Base-by-base conservation (phyloP, 192 early-diverging fungal genomes). In the Coemansia sp. region DNA sequence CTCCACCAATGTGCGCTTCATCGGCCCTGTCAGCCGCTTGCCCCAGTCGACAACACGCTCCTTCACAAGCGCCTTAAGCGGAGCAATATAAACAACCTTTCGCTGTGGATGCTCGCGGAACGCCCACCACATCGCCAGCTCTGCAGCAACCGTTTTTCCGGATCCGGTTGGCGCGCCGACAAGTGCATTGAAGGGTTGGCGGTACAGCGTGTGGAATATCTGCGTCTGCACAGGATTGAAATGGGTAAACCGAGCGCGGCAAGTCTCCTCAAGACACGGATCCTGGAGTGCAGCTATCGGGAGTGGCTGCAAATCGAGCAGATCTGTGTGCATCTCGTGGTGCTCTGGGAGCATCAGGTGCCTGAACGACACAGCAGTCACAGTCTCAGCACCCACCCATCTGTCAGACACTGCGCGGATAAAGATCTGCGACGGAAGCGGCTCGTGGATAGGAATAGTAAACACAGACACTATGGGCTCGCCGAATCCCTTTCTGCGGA, bases 181-280 rank as follows among this genome's bases (percentile, higher is more conserved):
- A 13, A 99, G 84, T 2, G 89, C 87, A 77, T 98, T 97, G 64
- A 91, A 83, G 8, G 86, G 58, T 13, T 92, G 90, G 60, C 85
- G 86, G 68, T 99, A 99, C 18, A 98, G 84, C 0, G 96, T 95
- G 63, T 99, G 94, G 86, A 99, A 99, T 45, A 99, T 90, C 72
- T 99, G 97, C 3, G 97, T 97, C 78, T 99, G 97, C 30, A 99
- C 90, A 0, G 97, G 95, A 66, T 99, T 99, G 74, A 99, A 99
- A 71, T 93, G 95, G n/a, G 91, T 74, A 71, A 99, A 96, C 25
- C 95, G 84, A 67, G 85, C 67, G 26, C 75, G 49, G 63, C 94
- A 99, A 58, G 96, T 95, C 31, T 82, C 88, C 67, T 99, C 96
- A 43, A 97, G 74, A 7, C 89, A 72, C 8, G 90, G 84, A 64